These are phyloP conservation scores for Dissophora globulifera DNA, from an alignment of 192 early-diverging fungal species.

Conservation along the genomic window DNA sequence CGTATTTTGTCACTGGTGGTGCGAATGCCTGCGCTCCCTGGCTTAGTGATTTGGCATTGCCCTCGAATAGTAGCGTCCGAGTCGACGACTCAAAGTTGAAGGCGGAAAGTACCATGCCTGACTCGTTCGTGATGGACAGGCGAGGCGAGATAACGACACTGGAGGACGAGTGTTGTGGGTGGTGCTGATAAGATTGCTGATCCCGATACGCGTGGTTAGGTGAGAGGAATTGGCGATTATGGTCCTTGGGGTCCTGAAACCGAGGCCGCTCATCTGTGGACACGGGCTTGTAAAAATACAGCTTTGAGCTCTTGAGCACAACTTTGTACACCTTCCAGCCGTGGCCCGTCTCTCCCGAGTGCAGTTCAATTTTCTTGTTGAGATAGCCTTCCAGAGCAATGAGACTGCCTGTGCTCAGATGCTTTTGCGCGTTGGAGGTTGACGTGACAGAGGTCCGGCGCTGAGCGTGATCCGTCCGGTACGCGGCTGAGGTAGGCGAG, in stretches of 20 bases:
- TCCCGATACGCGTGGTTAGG: not conserved
- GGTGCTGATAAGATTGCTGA: slow-evolving; percentile 1
- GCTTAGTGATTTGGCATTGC: slow-evolving; percentile 63
- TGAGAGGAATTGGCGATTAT: slow-evolving; percentile 21
- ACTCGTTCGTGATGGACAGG: slow-evolving; percentile 50
- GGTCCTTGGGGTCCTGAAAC: slow-evolving; percentile 43
- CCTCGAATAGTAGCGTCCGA: slow-evolving; percentile 65
- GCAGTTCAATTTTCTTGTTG: slow-evolving; percentile 79
- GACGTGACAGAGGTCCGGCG: slow-evolving; percentile 1
- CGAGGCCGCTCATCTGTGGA: slow-evolving; percentile 51
- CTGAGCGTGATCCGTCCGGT: not conserved
- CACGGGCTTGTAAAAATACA: slow-evolving; percentile 78
- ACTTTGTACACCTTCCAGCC: slow-evolving; percentile 85
- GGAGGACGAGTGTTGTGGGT: slow-evolving; percentile 27
- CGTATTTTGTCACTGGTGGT: slow-evolving; percentile 66
- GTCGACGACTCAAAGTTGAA: slow-evolving; percentile 69
- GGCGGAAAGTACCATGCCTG: slow-evolving; percentile 63
- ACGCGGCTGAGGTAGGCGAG: not conserved
- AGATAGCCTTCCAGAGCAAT: slow-evolving; percentile 71
- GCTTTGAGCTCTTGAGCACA: slow-evolving; percentile 75
- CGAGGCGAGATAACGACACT: slow-evolving; percentile 28
- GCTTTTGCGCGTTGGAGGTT: slow-evolving; percentile 13
- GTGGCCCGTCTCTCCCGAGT: slow-evolving; percentile 68
- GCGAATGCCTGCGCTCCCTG: slow-evolving; percentile 21
- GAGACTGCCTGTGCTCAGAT: slow-evolving; percentile 41